These are phyloP conservation scores for Blastobotrys attinorum DNA, from an alignment of 805 yeast species.

Conservation along the genomic window DNA sequence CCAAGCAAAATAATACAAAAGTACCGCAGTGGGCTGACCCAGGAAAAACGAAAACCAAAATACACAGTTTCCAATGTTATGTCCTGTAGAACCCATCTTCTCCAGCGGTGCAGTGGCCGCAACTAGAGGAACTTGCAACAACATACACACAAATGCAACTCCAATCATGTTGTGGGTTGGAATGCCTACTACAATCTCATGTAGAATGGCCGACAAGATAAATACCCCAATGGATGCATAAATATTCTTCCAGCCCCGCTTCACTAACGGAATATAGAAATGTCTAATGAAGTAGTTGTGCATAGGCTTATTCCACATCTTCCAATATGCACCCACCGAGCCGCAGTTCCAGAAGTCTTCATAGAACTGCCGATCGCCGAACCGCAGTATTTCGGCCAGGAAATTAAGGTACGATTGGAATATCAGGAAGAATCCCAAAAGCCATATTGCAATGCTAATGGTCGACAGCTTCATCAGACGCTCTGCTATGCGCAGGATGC, in stretches of 20 bases:
- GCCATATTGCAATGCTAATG: slow-evolving; percentile 37
- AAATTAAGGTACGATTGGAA: slow-evolving; percentile 38
- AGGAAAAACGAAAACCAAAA: slow-evolving; percentile 40
- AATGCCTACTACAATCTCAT: slow-evolving; percentile 39
- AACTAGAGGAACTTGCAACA: slow-evolving; percentile 37
- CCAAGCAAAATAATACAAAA: slow-evolving; percentile 41
- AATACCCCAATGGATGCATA: slow-evolving; percentile 33
- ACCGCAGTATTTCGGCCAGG: slow-evolving; percentile 37
- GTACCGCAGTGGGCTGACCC: slow-evolving; percentile 39
- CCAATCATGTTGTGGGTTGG: slow-evolving; percentile 41
- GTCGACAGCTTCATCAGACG: slow-evolving; percentile 33
- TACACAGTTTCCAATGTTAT: slow-evolving; percentile 38
- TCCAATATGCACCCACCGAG: slow-evolving; percentile 42
- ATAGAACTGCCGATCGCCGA: slow-evolving; percentile 40
- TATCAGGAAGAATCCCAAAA: slow-evolving; percentile 34
- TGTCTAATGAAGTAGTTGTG: slow-evolving; percentile 37
- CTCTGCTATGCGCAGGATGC: slow-evolving; percentile 27
- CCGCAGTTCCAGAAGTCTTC: slow-evolving; percentile 46
- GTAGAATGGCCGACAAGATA: slow-evolving; percentile 37
- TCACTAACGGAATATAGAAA: slow-evolving; percentile 33
- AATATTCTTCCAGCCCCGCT: slow-evolving; percentile 26
- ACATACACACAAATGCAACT: slow-evolving; percentile 37
- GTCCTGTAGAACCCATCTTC: slow-evolving; percentile 33
- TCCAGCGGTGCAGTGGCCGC: slow-evolving; percentile 36
- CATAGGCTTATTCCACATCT: slow-evolving; percentile 40